phyloP scores from a whole-genome alignment of 306 rosid genomes.

The Fragaria iinumae region DNA sequence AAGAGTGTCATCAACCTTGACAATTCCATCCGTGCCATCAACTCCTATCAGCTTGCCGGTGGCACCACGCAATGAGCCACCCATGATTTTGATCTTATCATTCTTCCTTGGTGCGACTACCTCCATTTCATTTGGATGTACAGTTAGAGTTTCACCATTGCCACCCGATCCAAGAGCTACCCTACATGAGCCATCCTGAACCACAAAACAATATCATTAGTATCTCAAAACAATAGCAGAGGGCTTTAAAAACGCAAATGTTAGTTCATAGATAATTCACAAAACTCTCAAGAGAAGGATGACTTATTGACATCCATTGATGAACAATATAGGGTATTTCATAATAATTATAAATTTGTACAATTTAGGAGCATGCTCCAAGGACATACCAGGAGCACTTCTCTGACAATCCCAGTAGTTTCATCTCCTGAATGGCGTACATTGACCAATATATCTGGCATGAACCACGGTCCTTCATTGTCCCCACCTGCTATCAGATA shows the following conservation, averaged over 20 bases:
- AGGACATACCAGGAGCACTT: conserved; percentile 81
- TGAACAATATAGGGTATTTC: background rate
- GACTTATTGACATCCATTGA: background rate
- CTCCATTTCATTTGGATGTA: conserved; percentile 69
- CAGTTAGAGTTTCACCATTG: conserved; percentile 65
- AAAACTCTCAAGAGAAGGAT: background rate
- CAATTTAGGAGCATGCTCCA: background rate
- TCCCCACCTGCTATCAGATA: conserved; percentile 67
- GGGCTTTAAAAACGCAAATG: background rate
- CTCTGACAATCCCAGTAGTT: conserved; percentile 67
- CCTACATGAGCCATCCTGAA: conserved; percentile 84
- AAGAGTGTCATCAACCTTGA: conserved; percentile 83
- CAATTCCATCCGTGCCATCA: conserved; percentile 96
- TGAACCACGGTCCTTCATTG: conserved; percentile 80
- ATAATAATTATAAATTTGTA: background rate
- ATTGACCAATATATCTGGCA: conserved; percentile 86
- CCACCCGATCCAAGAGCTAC: conserved; percentile 74
- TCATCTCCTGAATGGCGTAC: conserved; percentile 81
- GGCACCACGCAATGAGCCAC: conserved; percentile 79
- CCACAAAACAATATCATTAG: conserved; percentile 6
- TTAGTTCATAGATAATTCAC: background rate
- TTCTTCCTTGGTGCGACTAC: conserved; percentile 76
- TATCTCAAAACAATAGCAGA: background rate
- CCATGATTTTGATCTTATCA: conserved; percentile 85
- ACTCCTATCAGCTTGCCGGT: conserved; percentile 98